Conservation (phyloP, 2,329 filamentous ascomycete genomes). For the Hysterium pulicare region DNA sequence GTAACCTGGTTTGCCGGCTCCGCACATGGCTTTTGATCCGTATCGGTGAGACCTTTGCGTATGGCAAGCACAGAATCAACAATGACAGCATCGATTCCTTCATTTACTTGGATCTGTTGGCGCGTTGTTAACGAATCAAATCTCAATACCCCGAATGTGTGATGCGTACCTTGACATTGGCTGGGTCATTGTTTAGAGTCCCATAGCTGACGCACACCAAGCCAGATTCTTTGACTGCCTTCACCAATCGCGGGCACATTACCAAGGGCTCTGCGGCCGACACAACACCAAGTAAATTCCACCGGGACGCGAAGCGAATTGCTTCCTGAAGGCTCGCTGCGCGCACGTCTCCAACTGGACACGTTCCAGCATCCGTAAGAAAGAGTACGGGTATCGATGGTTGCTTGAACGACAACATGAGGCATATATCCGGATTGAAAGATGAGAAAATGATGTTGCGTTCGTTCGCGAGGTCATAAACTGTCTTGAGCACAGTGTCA, state of each 20-base stretch:
- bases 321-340: conserved; percentile 93
- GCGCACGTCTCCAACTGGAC: conserved; percentile 78
- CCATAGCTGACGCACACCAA: conserved; percentile 95
- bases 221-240: conserved; percentile 89
- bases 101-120: conserved; percentile 75
- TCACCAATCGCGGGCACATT: conserved; percentile 81
- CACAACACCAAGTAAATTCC: conserved; percentile 92
- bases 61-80: conserved; percentile 94
- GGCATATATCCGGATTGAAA: conserved; percentile 95
- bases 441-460: conserved; percentile 96
- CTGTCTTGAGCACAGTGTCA: conserved; percentile 84
- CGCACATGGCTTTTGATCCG: conserved; percentile 4
- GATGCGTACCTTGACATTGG: conserved; percentile 72
- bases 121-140: conserved; percentile 4
- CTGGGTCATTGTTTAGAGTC: conserved; percentile 80
- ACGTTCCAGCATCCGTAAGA: conserved; percentile 83
- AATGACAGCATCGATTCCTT: conserved; percentile 97
- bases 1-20: conserved; percentile 1
- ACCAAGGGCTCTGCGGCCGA: conserved; percentile 84
- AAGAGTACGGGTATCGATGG: conserved; percentile 95
- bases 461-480: conserved; percentile 77
- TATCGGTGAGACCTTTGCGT: conserved; percentile 75
- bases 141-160: conserved; percentile 3
- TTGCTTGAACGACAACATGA: conserved; percentile 94
- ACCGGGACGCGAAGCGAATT: conserved; percentile 87